These are phyloP conservation scores for Fusarium guadeloupense DNA, from an alignment of 2,329 filamentous ascomycete species.

Conservation along the genomic window DNA sequence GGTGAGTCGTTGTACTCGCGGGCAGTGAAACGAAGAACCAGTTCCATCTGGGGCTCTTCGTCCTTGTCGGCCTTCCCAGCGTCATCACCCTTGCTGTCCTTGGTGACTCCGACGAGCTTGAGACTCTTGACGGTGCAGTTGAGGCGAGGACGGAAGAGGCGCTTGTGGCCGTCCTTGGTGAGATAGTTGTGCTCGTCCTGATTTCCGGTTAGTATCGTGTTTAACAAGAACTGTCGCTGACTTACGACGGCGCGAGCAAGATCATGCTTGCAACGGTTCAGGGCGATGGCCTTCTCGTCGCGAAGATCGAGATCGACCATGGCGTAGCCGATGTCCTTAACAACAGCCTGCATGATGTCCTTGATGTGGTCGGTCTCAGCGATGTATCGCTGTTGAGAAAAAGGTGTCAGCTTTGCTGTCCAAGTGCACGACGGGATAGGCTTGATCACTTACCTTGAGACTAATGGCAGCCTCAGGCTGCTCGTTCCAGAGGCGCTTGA, in stretches of 20 bases:
- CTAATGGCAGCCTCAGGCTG: neutral
- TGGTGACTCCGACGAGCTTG: neutral
- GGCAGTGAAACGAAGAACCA: constrained; percentile 19
- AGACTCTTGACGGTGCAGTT: constrained; percentile 18
- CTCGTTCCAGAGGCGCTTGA: constrained; percentile 3
- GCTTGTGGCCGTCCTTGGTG: constrained; percentile 13
- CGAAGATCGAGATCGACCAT: constrained; percentile 18
- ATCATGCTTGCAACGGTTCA: constrained; percentile 25
- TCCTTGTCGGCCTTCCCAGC: neutral
- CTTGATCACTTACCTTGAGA: constrained; percentile 5
- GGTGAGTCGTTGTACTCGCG: constrained; percentile 27
- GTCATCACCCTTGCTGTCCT: neutral
- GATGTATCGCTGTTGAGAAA: constrained; percentile 15
- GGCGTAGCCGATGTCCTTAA: constrained; percentile 22
- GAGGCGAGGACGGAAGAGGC: constrained; percentile 19
- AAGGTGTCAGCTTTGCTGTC: neutral
- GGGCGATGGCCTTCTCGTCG: neutral
- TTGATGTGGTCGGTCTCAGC: constrained; percentile 25
- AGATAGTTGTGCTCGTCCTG: constrained; percentile 25
- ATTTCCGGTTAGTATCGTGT: neutral
- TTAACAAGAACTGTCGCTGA: neutral
- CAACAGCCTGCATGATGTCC: constrained; percentile 24
- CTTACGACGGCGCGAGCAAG: constrained; percentile 19
- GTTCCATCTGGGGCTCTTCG: constrained; percentile 12
- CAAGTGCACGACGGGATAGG: neutral